phyloP scores from a whole-genome alignment of 176 grass and related monocot genomes.

The Rhynchospora pubera region DNA sequence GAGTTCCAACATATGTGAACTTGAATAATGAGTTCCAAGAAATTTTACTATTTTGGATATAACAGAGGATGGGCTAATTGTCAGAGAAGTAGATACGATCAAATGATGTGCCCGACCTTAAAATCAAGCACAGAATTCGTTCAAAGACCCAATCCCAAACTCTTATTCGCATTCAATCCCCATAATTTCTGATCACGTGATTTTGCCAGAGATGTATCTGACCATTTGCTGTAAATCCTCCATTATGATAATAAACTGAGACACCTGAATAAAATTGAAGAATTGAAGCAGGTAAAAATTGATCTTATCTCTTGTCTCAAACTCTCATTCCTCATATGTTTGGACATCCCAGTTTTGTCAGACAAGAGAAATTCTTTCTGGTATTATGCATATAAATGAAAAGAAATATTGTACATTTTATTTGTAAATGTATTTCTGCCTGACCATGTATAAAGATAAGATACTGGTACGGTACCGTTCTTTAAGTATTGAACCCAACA shows the following conservation, averaged over 20 bases:
- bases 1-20: too few relatives aligned
- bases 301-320: neutral
- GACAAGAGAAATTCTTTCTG: neutral
- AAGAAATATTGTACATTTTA: neutral
- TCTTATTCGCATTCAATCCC: neutral
- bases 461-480: neutral
- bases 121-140: neutral
- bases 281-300: neutral
- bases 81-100: slow-evolving; percentile 3
- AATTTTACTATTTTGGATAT: neutral
- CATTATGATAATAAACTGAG: too few relatives aligned
- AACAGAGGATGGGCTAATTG: neutral
- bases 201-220: neutral
- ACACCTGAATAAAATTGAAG: too few relatives aligned
- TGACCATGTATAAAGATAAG: neutral
- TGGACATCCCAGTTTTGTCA: neutral
- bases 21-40: too few relatives aligned
- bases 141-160: neutral
- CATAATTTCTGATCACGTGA: slow-evolving; percentile 22
- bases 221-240: neutral
- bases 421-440: neutral
- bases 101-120: neutral
- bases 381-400: neutral
- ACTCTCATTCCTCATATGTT: neutral
- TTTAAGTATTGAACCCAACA: neutral